Conservation (phyloP, 176 grass and related monocot species). For the Triticum dicoccoides region DNA sequence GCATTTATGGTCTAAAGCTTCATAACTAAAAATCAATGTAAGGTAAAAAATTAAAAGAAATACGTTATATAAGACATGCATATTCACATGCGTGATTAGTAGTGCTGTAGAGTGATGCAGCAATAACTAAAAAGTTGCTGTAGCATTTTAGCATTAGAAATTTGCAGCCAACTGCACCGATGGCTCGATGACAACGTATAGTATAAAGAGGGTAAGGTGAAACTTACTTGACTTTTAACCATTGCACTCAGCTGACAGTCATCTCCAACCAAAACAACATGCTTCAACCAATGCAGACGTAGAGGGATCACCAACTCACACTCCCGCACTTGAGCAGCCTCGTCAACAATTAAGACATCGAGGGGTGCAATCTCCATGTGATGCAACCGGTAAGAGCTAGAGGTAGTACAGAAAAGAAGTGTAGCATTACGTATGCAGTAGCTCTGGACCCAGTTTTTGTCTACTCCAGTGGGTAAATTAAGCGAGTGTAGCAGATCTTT, state of each 20-base stretch:
- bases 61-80: not conserved
- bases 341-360: slow-evolving; percentile 74
- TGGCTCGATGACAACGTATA: not conserved
- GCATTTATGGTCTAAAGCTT: not conserved
- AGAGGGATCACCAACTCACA: slow-evolving; percentile 77
- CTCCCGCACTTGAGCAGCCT: slow-evolving; percentile 75
- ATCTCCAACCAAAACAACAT: slow-evolving; percentile 80
- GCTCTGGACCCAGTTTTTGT: slow-evolving; percentile 37
- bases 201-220: not conserved
- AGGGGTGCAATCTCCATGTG: slow-evolving; percentile 39
- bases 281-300: slow-evolving; percentile 48
- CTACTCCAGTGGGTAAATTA: slow-evolving; percentile 19
- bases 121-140: not conserved
- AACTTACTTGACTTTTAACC: slow-evolving; percentile 65
- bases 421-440: slow-evolving; percentile 67
- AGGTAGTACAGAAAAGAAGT: slow-evolving; percentile 71
- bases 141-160: not conserved
- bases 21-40: not conserved
- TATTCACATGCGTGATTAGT: not conserved
- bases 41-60: not conserved
- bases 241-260: slow-evolving; percentile 65
- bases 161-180: not conserved
- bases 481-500: slow-evolving; percentile 36
- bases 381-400: slow-evolving; percentile 72
- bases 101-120: not conserved